Evolutionary conservation across 1,139 yeast genomes (phyloP), one percentile per base, ranked within the genome.

Genomic region (Suhomyces atakaporum): DNA sequence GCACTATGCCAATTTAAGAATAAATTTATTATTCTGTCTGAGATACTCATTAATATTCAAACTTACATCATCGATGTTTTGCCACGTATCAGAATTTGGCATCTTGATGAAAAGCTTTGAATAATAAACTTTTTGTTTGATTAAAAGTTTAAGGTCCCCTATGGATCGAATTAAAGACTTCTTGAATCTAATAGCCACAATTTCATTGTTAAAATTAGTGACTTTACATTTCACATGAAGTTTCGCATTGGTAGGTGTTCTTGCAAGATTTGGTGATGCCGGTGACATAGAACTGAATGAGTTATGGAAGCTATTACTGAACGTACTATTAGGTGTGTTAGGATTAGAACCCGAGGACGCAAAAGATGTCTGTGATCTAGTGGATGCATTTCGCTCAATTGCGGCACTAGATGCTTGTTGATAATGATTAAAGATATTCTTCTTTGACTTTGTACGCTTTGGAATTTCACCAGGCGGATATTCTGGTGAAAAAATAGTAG

Each of bases 201-300:
- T 53, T 31, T 62, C 68, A 34, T 58, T 50, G 22, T 59, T 55
- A 20, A 46, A 54, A 20, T 60, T 60, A 27, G 55, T 45, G 11
- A 68, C 53, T 42, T 62, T 63, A 40, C 70, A 58, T 36, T 58
- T 57, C 35, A 63, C 46, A 30, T 39, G 36, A n/a, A 32, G 27
- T 20, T 31, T 33, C n/a, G 38, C 20, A 28, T 25, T 37, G 6
- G 43, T 31, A 5, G 27, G 26, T 4, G 37, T 12, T 20, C 36
- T 35, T 8, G 39, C 29, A 12, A 39, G 27, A 2, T 14, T 15
- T 7, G 42, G 42, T 12, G 39, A 36, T 6, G 39, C 25, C 9
- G 41, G 19, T 2, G 41, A 38, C 16, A 27, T 14, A 6, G 41
- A 34, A 16, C 30, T 34, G 25, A 27, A 25, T 8, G 41, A 38